A percentile compares a stretch with the other conserved stretches of the same genome.
Conservation (phyloP, 345 rosid genomes). For the Erysimum cheiranthoides region DNA sequence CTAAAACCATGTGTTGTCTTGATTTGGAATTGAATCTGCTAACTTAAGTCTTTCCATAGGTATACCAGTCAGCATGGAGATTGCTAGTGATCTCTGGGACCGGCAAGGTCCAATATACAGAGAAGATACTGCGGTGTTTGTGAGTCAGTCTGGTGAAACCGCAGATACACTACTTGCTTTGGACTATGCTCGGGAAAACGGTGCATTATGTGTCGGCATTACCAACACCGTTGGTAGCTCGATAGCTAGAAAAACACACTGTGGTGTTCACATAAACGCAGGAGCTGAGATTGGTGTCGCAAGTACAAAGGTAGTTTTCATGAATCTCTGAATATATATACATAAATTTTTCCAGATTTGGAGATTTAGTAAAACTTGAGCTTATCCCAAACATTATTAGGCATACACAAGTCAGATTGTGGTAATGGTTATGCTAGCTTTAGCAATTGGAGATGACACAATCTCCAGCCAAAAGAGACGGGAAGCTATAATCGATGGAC, state of each 20-base stretch:
- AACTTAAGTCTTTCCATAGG: slow-evolving; percentile 50
- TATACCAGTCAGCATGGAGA: slow-evolving; percentile 97
- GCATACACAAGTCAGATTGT: slow-evolving; percentile 99
- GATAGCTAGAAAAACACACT: slow-evolving; percentile 86
- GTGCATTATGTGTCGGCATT: slow-evolving; percentile 96
- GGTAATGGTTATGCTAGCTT: slow-evolving; percentile 95
- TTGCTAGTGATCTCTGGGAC: slow-evolving; percentile 95
- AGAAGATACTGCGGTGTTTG: slow-evolving; percentile 97
- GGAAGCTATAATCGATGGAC: slow-evolving; percentile 92
- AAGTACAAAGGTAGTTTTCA: slow-evolving; percentile 78
- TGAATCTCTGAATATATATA: slow-evolving; percentile 12
- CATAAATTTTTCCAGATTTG: neutral
- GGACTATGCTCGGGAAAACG: slow-evolving; percentile 83
- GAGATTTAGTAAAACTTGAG: neutral
- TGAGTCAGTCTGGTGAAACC: slow-evolving; percentile 99
- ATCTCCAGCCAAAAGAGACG: slow-evolving; percentile 78
- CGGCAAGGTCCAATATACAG: slow-evolving; percentile 96
- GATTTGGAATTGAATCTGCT: neutral
- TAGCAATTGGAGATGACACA: slow-evolving; percentile 88
- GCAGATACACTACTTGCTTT: slow-evolving; percentile 90
- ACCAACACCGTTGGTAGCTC: slow-evolving; percentile 97
- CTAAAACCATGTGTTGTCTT: slow-evolving; percentile 16
- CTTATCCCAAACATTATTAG: slow-evolving; percentile 45
- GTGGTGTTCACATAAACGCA: slow-evolving; percentile 94
- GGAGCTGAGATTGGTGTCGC: slow-evolving; percentile 99